Evolutionary conservation across 306 rosid genomes (phyloP).

Genomic region (Luffa aegyptiaca): DNA sequence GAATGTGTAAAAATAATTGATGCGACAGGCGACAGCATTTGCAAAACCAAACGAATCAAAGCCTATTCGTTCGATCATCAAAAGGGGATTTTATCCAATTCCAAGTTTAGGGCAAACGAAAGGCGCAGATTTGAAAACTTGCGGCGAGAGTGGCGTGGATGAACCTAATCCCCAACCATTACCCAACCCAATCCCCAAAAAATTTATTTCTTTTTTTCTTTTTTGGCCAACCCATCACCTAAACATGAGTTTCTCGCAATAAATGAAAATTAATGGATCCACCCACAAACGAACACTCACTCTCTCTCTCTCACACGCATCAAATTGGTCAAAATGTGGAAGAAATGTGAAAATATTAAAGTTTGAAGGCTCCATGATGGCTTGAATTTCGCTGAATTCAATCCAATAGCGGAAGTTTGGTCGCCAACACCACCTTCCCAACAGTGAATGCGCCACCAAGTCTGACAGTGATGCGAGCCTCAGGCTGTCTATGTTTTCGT

Average conservation of each 20-base stretch:
- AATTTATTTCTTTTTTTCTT: neutral
- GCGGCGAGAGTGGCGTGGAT: slow-evolving; percentile 21
- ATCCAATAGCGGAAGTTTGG: slow-evolving; percentile 29
- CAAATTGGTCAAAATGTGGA: neutral
- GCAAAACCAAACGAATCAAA: neutral
- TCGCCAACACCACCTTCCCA: slow-evolving; percentile 30
- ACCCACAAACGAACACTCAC: neutral
- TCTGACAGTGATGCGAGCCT: neutral
- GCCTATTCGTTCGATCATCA: neutral
- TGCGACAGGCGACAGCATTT: too few species aligned
- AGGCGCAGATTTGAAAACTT: neutral
- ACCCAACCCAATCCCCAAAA: slow-evolving; percentile 17
- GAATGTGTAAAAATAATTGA: neutral
- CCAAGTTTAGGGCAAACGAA: neutral
- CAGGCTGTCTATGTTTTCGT: neutral
- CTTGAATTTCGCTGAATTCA: neutral
- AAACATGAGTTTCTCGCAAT: neutral
- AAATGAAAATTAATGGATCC: slow-evolving; percentile 16
- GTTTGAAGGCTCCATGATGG: neutral
- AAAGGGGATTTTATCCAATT: neutral
- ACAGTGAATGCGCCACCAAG: slow-evolving; percentile 17
- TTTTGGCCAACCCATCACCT: slow-evolving; percentile 7
- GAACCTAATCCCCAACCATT: slow-evolving; percentile 47
- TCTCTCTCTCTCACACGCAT: neutral
- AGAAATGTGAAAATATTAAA: neutral